These are phyloP conservation scores for Oxytropis ochrocephala DNA, from an alignment of 306 rosid species.

Conservation along the genomic window DNA sequence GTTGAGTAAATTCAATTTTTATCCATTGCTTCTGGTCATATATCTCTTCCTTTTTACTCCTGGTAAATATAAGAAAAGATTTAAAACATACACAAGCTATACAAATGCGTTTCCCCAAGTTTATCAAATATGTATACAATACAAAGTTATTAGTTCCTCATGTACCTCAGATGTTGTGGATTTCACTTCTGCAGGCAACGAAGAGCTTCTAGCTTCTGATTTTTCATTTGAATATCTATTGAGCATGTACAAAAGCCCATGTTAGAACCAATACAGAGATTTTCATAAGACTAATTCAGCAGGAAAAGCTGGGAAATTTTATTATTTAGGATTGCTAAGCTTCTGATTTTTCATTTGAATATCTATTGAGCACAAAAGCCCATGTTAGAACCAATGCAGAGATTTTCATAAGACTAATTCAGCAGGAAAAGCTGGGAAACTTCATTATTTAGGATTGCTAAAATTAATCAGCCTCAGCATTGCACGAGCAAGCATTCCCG, in stretches of 20 bases:
- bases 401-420: not conserved
- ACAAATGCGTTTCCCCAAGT: not conserved
- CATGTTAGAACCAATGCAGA: slow-evolving; percentile 26
- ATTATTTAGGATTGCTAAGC: slow-evolving; percentile 11
- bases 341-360: slow-evolving; percentile 87
- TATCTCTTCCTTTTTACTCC: slow-evolving; percentile 33
- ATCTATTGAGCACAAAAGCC: slow-evolving; percentile 39
- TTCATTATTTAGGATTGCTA: not conserved
- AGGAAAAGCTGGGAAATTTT: not conserved
- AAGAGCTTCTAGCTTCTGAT: slow-evolving; percentile 67
- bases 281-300: not conserved
- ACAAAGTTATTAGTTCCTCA: not conserved
- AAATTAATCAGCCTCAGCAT: slow-evolving; percentile 1
- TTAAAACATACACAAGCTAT: not conserved
- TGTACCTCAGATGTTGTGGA: slow-evolving; percentile 48
- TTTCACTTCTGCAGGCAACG: slow-evolving; percentile 39
- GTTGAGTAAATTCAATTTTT: slow-evolving; percentile 18
- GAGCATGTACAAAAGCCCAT: slow-evolving; percentile 22
- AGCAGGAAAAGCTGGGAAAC: not conserved
- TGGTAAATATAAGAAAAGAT: slow-evolving; percentile 16
- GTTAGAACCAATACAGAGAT: slow-evolving; percentile 24
- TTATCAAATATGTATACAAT: not conserved
- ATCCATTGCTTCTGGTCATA: slow-evolving; percentile 14
- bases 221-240: slow-evolving; percentile 85
- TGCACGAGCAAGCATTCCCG: not conserved